Percentiles rank a stretch among this genome's conserved stretches.
These are phyloP conservation scores for Talaromyces ruber DNA, from an alignment of 495 filamentous ascomycete species.

Conservation along the genomic window DNA sequence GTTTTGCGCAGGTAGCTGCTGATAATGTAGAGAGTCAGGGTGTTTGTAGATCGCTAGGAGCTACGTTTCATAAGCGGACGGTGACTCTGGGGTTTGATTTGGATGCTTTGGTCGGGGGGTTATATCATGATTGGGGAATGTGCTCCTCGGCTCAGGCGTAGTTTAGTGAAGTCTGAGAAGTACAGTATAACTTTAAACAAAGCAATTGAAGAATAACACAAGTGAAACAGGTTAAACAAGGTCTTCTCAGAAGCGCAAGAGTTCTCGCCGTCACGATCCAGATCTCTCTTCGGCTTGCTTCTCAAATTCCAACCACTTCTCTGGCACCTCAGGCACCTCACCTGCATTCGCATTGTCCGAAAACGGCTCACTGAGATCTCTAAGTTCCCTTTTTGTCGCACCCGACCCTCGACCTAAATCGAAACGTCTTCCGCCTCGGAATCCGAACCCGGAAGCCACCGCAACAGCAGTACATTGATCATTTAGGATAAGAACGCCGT, in stretches of 20 bases:
- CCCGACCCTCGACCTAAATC: neutral
- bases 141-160: neutral
- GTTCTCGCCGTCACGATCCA: neutral
- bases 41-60: neutral
- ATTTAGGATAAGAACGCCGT: neutral
- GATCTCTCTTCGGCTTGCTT: neutral
- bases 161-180: neutral
- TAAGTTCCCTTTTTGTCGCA: neutral
- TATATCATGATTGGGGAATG: no score
- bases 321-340: neutral
- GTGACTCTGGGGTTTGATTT: neutral
- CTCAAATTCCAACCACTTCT: neutral
- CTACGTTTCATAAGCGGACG: neutral
- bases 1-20: neutral
- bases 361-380: neutral
- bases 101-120: neutral
- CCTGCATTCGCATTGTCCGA: neutral
- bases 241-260: neutral
- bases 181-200: neutral
- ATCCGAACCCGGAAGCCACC: neutral
- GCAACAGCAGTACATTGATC: neutral
- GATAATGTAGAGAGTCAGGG: neutral
- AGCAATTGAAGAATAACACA: neutral
- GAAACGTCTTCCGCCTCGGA: neutral
- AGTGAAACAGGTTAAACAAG: neutral